phyloP scores from a whole-genome alignment of 2,329 filamentous ascomycete genomes.

The Phyllosticta capitalensis region DNA sequence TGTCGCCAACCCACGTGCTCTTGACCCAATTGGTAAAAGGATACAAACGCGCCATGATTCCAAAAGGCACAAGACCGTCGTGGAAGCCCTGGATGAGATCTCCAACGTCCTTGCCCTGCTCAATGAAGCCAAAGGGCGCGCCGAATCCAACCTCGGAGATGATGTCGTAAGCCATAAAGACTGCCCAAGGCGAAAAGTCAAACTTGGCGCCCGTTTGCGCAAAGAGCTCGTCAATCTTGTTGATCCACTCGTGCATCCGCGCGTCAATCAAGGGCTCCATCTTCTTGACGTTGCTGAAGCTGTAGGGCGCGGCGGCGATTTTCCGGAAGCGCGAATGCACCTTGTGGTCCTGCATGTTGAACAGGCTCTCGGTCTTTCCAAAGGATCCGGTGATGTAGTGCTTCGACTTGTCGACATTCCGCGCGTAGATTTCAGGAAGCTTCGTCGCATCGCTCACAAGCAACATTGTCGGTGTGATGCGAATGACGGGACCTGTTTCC shows the following conservation, averaged over 20 bases:
- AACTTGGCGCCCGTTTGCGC: slow-evolving; percentile 36
- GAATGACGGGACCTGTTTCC: slow-evolving; percentile 41
- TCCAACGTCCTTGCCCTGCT: slow-evolving; percentile 42
- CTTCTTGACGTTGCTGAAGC: slow-evolving; percentile 47
- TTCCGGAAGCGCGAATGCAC: slow-evolving; percentile 45
- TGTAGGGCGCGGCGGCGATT: slow-evolving; percentile 46
- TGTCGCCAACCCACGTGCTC: slow-evolving; percentile 40
- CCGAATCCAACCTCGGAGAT: slow-evolving; percentile 49
- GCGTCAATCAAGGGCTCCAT: slow-evolving; percentile 49
- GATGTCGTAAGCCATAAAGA: slow-evolving; percentile 49
- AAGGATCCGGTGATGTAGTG: slow-evolving; percentile 52
- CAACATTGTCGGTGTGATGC: slow-evolving; percentile 45
- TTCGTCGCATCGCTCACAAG: slow-evolving; percentile 45
- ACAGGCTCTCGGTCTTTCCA: slow-evolving; percentile 45
- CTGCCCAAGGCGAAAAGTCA: slow-evolving; percentile 48
- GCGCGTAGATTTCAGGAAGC: slow-evolving; percentile 47
- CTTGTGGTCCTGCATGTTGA: slow-evolving; percentile 48
- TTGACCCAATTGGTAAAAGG: slow-evolving; percentile 49
- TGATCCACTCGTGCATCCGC: slow-evolving; percentile 42
- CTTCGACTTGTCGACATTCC: slow-evolving; percentile 47
- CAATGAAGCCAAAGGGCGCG: slow-evolving; percentile 46
- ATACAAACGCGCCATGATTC: slow-evolving; percentile 43
- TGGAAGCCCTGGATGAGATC: slow-evolving; percentile 48
- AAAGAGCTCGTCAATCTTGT: slow-evolving; percentile 39
- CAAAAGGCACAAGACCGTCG: slow-evolving; percentile 42